Percentiles rank a stretch among this genome's conserved stretches.
Evolutionary conservation across 129 eudicot species (phyloP).

Genomic region (Tagetes erecta): DNA sequence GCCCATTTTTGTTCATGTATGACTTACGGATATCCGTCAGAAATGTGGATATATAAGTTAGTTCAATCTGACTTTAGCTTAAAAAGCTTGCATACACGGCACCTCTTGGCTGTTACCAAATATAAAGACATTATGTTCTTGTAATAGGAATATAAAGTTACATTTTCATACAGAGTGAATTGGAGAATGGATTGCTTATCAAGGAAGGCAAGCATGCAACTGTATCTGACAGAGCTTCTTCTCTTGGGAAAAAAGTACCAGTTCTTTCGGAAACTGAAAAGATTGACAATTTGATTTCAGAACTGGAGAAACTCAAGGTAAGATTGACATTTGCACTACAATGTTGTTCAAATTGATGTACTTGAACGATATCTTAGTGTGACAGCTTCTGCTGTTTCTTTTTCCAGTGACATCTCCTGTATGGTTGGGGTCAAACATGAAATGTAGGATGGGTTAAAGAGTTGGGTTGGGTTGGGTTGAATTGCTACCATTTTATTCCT

Average conservation of each 20-base stretch:
- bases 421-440: neutral
- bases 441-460: too few relatives aligned
- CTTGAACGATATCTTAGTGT: too few relatives aligned
- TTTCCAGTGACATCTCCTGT: too few relatives aligned
- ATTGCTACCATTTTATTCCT: neutral
- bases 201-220: slow-evolving; percentile 62
- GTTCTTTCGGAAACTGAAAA: slow-evolving; percentile 17
- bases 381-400: too few relatives aligned
- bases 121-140: neutral
- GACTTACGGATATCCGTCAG: too few relatives aligned
- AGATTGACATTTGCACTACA: neutral
- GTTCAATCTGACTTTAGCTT: too few relatives aligned
- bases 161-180: slow-evolving; percentile 53
- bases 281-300: slow-evolving; percentile 28
- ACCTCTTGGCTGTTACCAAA: too few relatives aligned
- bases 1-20: too few relatives aligned
- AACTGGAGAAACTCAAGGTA: slow-evolving; percentile 38
- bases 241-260: slow-evolving; percentile 22
- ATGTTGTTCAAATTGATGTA: neutral
- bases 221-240: slow-evolving; percentile 34
- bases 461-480: neutral
- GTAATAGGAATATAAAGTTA: slow-evolving; percentile 9
- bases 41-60: too few relatives aligned
- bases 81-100: too few relatives aligned
- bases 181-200: slow-evolving; percentile 65